phyloP scores from a whole-genome alignment of 192 early-diverging fungal genomes.

The Podila clonocystis region DNA sequence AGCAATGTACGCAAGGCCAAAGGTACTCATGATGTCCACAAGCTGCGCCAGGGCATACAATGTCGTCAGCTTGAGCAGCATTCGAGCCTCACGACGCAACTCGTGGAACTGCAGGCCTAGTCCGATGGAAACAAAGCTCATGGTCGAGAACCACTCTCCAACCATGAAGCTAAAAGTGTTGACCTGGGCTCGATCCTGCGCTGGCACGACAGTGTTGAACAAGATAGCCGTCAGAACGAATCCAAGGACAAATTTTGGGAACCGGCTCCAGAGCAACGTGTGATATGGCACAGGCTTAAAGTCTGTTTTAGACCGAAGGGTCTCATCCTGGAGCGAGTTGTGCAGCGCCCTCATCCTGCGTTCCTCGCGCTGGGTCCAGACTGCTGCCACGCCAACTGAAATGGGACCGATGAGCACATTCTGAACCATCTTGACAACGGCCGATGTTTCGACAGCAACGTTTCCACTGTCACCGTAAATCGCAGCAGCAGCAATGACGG shows the following conservation, averaged over 20 bases:
- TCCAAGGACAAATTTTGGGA: slow-evolving; percentile 63
- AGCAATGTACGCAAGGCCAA: slow-evolving; percentile 56
- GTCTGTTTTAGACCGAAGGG: slow-evolving; percentile 22
- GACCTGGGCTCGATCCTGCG: slow-evolving; percentile 36
- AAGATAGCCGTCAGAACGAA: slow-evolving; percentile 61
- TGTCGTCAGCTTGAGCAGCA: slow-evolving; percentile 54
- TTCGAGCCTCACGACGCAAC: slow-evolving; percentile 49
- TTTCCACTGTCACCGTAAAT: slow-evolving; percentile 54
- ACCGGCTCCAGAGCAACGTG: slow-evolving; percentile 54
- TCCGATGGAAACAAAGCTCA: slow-evolving; percentile 64
- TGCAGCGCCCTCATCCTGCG: slow-evolving; percentile 22
- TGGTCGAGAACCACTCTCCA: slow-evolving; percentile 62
- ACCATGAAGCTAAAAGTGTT: slow-evolving; percentile 62
- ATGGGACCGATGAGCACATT: slow-evolving; percentile 65
- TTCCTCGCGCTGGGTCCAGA: slow-evolving; percentile 57
- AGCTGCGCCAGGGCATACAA: slow-evolving; percentile 59
- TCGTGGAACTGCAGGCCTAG: slow-evolving; percentile 61
- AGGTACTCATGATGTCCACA: slow-evolving; percentile 59
- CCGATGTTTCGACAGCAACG: slow-evolving; percentile 56
- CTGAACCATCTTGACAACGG: slow-evolving; percentile 65
- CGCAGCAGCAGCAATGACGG: slow-evolving; percentile 60
- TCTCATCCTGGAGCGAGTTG: slow-evolving; percentile 24
- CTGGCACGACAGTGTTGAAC: slow-evolving; percentile 57
- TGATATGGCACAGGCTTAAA: slow-evolving; percentile 32
- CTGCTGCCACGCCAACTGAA: slow-evolving; percentile 57